Evolutionary conservation across 805 yeast genomes (phyloP).

Genomic region (Candida succiphila): DNA sequence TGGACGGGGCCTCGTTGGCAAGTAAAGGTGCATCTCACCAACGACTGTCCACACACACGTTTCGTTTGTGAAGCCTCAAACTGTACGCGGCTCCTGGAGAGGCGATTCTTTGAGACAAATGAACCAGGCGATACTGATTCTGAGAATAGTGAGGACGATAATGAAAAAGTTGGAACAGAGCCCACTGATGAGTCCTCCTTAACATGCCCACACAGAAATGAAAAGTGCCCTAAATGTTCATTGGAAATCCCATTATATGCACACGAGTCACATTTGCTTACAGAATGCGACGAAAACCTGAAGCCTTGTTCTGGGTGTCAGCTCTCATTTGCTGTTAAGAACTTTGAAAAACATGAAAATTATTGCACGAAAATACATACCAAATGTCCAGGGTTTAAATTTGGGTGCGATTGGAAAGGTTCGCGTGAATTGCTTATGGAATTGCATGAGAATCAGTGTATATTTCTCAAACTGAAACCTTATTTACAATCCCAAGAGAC

Average conservation of each 20-base stretch:
- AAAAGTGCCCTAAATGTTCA: constrained; percentile 28
- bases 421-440: constrained; percentile 20
- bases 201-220: constrained; percentile 29
- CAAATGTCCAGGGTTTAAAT: constrained; percentile 35
- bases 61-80: constrained; percentile 28
- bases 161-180: not conserved
- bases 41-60: constrained; percentile 27
- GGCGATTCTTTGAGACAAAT: constrained; percentile 6
- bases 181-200: too few species aligned
- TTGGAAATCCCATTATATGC: constrained; percentile 18
- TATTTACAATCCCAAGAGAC: constrained; percentile 14
- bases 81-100: constrained; percentile 13
- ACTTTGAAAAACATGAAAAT: constrained; percentile 28
- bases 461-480: constrained; percentile 15
- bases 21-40: constrained; percentile 36
- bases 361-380: constrained; percentile 31
- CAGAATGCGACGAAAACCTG: constrained; percentile 30
- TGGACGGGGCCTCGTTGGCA: constrained; percentile 54
- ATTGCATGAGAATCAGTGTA: constrained; percentile 21
- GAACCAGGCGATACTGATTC: too few species aligned
- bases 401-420: constrained; percentile 42
- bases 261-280: constrained; percentile 24
- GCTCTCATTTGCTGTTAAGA: constrained; percentile 28
- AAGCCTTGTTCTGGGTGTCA: constrained; percentile 30
- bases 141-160: not conserved